Evolutionary conservation across 164 flowering plant genomes (phyloP), one percentile per base, ranked within the genome.

Genomic region (Vitis rupestris): DNA sequence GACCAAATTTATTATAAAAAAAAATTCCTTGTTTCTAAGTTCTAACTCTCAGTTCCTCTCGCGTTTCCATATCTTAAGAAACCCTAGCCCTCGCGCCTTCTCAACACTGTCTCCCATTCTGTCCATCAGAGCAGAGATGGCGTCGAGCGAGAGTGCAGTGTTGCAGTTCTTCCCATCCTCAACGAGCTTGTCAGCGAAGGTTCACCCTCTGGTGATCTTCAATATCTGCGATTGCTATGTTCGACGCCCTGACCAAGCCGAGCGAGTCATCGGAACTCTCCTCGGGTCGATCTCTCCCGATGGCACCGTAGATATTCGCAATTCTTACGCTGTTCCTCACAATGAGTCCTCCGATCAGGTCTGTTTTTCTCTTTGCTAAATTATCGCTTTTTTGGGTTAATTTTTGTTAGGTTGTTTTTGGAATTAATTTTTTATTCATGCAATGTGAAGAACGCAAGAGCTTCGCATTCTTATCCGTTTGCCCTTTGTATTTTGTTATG

Each of bases 321-420:
- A 96, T 72, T 93, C 95, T 2, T 96, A 89, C 58, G 97, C 93
- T 48, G 99, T 96, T 56, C 99, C 97, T 37, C 97, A 96, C 82
- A 91, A 82, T 66, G 99, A 91, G 73, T 86, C 84, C 9, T 86
- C 91, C 12, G 97, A 86, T 77, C 93, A 91, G 97, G 98, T 93
- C 17, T 27, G 49, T 37, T 12, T 57, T 65, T 31, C 55, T 68
- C 48, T 19, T 44, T 58, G 10, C 51, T 55, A 23, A 12, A 10
- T 27, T 9, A 44, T 31, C 10, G 48, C 50, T 10, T 12, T 59
- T 31, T 59, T 10, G 31, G 31, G 66, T 23, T 31, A 2, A 50
- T 19, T 37, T 29, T 57, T 16, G 27, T 17, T 67, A 14, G 15
- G 61, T 31, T n/a, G 16, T 49, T 55, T 1, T 71, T 61, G 14